phyloP scores from a whole-genome alignment of 768 basidiomycete species.

The Lactarius trivialis region DNA sequence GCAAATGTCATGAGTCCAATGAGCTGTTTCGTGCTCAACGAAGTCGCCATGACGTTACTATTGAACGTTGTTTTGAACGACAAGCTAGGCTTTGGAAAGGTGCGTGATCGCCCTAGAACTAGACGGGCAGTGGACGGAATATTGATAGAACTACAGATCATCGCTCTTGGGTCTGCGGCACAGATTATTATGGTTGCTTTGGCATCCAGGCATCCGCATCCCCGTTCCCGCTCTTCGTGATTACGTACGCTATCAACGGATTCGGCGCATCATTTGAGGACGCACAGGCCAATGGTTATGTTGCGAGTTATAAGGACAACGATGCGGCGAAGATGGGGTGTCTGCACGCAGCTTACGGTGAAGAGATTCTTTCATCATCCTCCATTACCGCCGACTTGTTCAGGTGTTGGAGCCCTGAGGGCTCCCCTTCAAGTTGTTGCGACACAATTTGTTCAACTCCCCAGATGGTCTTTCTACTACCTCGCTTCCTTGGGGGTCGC shows the following conservation, averaged over 20 bases:
- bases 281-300: conserved; percentile 66
- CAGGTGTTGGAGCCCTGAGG: conserved; percentile 59
- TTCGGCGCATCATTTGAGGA: conserved; percentile 51
- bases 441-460: conserved; percentile 67
- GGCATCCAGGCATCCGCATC: conserved; percentile 47
- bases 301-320: conserved; percentile 52
- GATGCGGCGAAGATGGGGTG: conserved; percentile 62
- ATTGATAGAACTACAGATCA: conserved; percentile 29
- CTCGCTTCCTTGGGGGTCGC: conserved; percentile 65
- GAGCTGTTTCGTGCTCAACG: background rate
- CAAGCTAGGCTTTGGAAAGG: conserved; percentile 43
- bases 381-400: background rate
- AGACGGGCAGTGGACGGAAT: background rate
- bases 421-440: conserved; percentile 74
- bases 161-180: conserved; percentile 40
- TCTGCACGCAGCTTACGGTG: conserved; percentile 60
- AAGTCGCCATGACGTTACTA: background rate
- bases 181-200: conserved; percentile 53
- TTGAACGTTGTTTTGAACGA: conserved; percentile 44
- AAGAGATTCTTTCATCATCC: background rate
- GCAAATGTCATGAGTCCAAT: conserved; percentile 29
- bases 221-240: conserved; percentile 58
- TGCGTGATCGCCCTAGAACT: conserved; percentile 19
- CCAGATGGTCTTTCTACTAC: conserved; percentile 74
- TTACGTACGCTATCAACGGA: conserved; percentile 43